Evolutionary conservation across 75 land plant species (phyloP).

Genomic region (Ceratopteris richardii): DNA sequence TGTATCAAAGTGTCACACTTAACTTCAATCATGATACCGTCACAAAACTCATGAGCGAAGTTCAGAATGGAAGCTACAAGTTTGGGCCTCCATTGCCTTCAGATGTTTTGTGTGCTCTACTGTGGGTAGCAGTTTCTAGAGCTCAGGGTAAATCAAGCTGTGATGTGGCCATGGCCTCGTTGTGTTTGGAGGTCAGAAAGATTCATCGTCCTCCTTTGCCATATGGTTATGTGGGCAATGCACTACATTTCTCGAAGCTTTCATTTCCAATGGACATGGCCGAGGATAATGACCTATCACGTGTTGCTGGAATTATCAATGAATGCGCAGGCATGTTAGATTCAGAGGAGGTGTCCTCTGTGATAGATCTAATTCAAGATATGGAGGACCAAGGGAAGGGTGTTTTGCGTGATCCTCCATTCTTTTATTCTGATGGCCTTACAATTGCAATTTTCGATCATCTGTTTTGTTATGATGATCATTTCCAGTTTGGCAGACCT

Average conservation of each 20-base stretch:
- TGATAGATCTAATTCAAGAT: conserved; percentile 29
- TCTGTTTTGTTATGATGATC: conserved; percentile 22
- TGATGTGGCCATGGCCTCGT: conserved; percentile 9
- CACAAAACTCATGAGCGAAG: conserved; percentile 14
- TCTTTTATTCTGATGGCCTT: conserved; percentile 42
- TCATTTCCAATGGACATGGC: not conserved
- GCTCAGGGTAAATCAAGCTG: conserved; percentile 13
- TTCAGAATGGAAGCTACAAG: conserved; percentile 12
- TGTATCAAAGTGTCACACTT: conserved; percentile 31
- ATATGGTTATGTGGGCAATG: conserved; percentile 46
- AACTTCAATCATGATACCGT: conserved; percentile 23
- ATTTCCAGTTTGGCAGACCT: conserved; percentile 23
- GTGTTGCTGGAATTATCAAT: conserved; percentile 16
- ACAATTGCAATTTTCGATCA: conserved; percentile 39
- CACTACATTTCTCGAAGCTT: conserved; percentile 31
- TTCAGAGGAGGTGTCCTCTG: conserved; percentile 38
- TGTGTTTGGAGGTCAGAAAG: conserved; percentile 41
- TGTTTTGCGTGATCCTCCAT: conserved; percentile 15
- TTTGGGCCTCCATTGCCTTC: conserved; percentile 35
- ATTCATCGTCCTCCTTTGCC: conserved; percentile 34
- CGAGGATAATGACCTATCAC: not conserved
- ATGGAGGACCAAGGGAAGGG: conserved; percentile 24
- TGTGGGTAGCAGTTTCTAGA: conserved; percentile 34
- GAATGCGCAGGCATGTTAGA: conserved; percentile 10
- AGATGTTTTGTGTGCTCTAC: conserved; percentile 44